A percentile compares a stretch with the other conserved stretches of the same genome.
Evolutionary conservation across 495 filamentous ascomycete genomes (phyloP).

Genomic region (Daldinia vernicosa): DNA sequence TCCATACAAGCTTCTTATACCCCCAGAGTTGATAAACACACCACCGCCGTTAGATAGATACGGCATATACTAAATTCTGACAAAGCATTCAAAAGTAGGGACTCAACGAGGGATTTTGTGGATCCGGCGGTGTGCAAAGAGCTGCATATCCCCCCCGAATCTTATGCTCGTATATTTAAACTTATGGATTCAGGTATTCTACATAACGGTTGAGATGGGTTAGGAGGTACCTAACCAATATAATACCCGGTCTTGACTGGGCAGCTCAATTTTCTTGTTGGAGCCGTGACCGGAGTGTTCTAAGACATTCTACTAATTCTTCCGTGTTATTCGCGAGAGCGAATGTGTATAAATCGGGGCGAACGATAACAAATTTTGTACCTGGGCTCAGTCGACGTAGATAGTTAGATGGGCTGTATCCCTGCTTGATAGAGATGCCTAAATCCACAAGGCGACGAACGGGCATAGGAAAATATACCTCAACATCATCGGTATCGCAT

Average conservation of each 20-base stretch:
- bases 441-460: neutral
- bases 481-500: neutral
- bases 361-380: constrained; percentile 31
- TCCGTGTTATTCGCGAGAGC: constrained; percentile 13
- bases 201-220: no score
- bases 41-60: no score
- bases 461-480: constrained; percentile 13
- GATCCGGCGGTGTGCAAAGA: no score
- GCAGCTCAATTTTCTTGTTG: neutral
- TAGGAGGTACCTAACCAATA: neutral
- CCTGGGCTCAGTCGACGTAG: constrained; percentile 10
- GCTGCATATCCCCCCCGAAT: no score
- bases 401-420: constrained; percentile 19
- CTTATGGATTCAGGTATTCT: no score
- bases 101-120: no score
- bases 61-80: no score
- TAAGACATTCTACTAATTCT: constrained; percentile 27
- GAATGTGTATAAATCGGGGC: constrained; percentile 39
- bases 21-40: no score
- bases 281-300: neutral
- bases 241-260: neutral
- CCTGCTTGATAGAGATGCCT: neutral
- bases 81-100: no score
- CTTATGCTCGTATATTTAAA: no score
- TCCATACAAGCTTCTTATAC: no score